These are phyloP conservation scores for Macrolepiota dolichaula DNA, from an alignment of 768 basidiomycete species.

Conservation along the genomic window DNA sequence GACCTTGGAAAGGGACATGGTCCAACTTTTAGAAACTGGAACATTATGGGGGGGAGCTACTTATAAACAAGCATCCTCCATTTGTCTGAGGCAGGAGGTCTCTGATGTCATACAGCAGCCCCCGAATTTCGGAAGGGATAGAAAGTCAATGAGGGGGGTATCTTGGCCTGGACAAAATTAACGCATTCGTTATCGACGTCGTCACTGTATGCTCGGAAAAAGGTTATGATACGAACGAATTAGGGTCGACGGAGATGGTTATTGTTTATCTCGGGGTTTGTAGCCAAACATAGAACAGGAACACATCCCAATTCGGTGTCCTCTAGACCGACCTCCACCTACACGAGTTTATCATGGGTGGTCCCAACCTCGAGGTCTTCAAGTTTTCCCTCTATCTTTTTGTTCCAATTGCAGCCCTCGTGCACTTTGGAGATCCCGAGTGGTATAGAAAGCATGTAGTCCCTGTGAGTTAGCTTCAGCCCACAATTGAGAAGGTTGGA, in stretches of 20 bases:
- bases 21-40: conserved; percentile 4
- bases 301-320: neutral
- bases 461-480: conserved; percentile 44
- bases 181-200: too few species aligned
- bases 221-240: neutral
- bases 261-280: neutral
- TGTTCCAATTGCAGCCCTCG: conserved; percentile 73
- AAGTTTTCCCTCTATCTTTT: conserved; percentile 87
- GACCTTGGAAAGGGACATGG: conserved; percentile 65
- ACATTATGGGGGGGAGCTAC: neutral
- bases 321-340: neutral
- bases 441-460: conserved; percentile 81
- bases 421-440: conserved; percentile 85
- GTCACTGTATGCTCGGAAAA: too few species aligned
- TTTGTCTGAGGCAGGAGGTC: neutral
- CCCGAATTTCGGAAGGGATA: too few species aligned
- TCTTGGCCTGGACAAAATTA: too few species aligned
- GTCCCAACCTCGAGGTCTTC: conserved; percentile 85
- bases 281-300: neutral
- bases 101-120: conserved; percentile 5
- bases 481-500: neutral
- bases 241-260: neutral
- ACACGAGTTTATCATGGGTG: conserved; percentile 42
- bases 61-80: neutral
- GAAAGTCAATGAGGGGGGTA: too few species aligned